Evolutionary conservation across 164 flowering plant species (phyloP).

Genomic region (Aristolochia fimbriata): DNA sequence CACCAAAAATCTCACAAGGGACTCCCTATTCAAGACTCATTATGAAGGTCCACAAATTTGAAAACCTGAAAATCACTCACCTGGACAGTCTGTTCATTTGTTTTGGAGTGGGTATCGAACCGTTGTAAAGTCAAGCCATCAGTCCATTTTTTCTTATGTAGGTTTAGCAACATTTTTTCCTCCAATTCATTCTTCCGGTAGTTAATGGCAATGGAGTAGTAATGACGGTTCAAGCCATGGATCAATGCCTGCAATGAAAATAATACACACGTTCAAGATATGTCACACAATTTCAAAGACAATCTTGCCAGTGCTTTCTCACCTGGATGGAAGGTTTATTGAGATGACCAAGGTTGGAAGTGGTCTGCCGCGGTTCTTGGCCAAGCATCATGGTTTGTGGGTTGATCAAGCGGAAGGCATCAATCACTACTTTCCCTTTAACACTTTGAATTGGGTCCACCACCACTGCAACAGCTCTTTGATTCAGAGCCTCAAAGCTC

Average conservation of each 20-base stretch:
- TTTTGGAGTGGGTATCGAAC: conserved; percentile 25
- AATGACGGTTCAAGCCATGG: conserved; percentile 91
- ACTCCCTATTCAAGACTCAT: neutral
- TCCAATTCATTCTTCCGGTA: conserved; percentile 92
- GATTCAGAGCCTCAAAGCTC: conserved; percentile 71
- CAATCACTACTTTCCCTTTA: conserved; percentile 95
- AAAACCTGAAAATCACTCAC: conserved; percentile 1
- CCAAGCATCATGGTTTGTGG: conserved; percentile 95
- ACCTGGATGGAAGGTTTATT: conserved; percentile 34
- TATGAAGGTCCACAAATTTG: neutral
- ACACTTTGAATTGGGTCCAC: conserved; percentile 76
- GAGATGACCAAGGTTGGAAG: conserved; percentile 65
- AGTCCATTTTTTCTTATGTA: conserved; percentile 98
- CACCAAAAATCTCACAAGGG: too few species aligned
- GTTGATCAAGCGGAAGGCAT: conserved; percentile 85
- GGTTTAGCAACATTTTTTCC: conserved; percentile 44
- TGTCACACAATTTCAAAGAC: neutral
- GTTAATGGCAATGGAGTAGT: conserved; percentile 92
- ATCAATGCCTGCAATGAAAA: conserved; percentile 60
- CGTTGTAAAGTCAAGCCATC: conserved; percentile 49
- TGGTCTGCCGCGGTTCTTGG: conserved; percentile 94
- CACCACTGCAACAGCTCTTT: conserved; percentile 29
- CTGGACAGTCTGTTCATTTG: conserved; percentile 52
- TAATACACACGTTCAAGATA: neutral
- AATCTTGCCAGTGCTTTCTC: neutral